These are phyloP conservation scores for Epichloe sibirici DNA, from an alignment of 2,329 filamentous ascomycete genomes.

Conservation along the genomic window DNA sequence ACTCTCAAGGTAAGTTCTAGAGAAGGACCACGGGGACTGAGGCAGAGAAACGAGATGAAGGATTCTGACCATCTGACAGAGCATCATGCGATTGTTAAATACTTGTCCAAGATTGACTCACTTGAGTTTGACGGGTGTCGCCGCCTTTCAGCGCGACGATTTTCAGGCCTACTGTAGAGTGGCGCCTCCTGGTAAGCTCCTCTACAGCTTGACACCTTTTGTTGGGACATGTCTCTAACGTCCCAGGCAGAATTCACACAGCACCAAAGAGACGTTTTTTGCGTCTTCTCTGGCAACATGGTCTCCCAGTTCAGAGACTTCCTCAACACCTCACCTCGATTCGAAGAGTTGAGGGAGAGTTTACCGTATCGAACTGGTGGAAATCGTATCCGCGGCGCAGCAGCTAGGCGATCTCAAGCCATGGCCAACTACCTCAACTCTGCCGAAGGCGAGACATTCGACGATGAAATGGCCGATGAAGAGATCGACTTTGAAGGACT, in stretches of 20 bases:
- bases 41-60: not conserved
- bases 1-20: slow-evolving; percentile 57
- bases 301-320: slow-evolving; percentile 67
- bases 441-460: slow-evolving; percentile 23
- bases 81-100: slow-evolving; percentile 80
- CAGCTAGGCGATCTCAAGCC: slow-evolving; percentile 7
- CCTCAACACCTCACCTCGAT: slow-evolving; percentile 48
- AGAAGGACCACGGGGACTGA: not conserved
- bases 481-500: slow-evolving; percentile 31
- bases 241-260: slow-evolving; percentile 70
- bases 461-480: slow-evolving; percentile 32
- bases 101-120: slow-evolving; percentile 88
- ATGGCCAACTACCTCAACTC: slow-evolving; percentile 11
- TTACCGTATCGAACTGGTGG: slow-evolving; percentile 10
- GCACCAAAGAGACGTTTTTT: slow-evolving; percentile 90
- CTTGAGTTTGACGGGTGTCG: slow-evolving; percentile 84
- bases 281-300: slow-evolving; percentile 85
- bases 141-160: slow-evolving; percentile 77
- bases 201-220: not conserved
- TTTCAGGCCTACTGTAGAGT: slow-evolving; percentile 76
- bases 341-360: slow-evolving; percentile 30
- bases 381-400: slow-evolving; percentile 7
- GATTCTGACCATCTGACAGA: slow-evolving; percentile 36
- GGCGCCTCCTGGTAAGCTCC: slow-evolving; percentile 54
- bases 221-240: not conserved